Percentiles rank a stretch among this genome's conserved stretches.
Conservation (phyloP, 352 stramenopile species). For the Phytophthora europaea region DNA sequence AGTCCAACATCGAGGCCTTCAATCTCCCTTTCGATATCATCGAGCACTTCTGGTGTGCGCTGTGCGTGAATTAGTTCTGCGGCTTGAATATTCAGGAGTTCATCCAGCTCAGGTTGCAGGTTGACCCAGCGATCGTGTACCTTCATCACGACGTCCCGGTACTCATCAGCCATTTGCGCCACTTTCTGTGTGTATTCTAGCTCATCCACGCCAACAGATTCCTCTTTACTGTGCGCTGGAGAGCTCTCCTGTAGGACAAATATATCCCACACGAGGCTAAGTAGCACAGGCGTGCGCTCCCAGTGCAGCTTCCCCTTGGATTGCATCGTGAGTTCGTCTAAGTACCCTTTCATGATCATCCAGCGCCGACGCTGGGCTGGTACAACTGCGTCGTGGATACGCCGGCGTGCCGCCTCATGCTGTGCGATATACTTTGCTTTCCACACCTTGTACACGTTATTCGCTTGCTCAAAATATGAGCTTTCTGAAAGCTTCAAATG, state of each 20-base stretch:
- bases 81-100: constrained; percentile 66
- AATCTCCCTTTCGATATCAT: constrained; percentile 53
- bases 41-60: constrained; percentile 59
- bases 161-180: constrained; percentile 47
- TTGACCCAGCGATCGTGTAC: constrained; percentile 80
- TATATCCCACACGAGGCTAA: constrained; percentile 82
- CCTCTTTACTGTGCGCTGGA: constrained; percentile 19
- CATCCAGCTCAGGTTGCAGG: constrained; percentile 69
- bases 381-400: constrained; percentile 72
- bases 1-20: constrained; percentile 76
- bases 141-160: constrained; percentile 58
- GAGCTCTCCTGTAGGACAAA: constrained; percentile 53
- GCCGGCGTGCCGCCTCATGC: constrained; percentile 59
- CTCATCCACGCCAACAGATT: constrained; percentile 26
- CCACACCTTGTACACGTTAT: constrained; percentile 66
- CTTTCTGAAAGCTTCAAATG: constrained; percentile 67
- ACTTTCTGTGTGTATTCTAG: constrained; percentile 48
- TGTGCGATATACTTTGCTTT: constrained; percentile 73
- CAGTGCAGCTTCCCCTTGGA: constrained; percentile 66
- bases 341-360: constrained; percentile 63
- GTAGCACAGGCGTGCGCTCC: constrained; percentile 66
- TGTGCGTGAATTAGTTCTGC: constrained; percentile 61
- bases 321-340: constrained; percentile 65
- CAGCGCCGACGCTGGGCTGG: constrained; percentile 69
- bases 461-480: constrained; percentile 73